A percentile compares a stretch with the other conserved stretches of the same genome.
phyloP scores from a whole-genome alignment of 2,329 filamentous ascomycete genomes.

The Lachnellula occidentalis region DNA sequence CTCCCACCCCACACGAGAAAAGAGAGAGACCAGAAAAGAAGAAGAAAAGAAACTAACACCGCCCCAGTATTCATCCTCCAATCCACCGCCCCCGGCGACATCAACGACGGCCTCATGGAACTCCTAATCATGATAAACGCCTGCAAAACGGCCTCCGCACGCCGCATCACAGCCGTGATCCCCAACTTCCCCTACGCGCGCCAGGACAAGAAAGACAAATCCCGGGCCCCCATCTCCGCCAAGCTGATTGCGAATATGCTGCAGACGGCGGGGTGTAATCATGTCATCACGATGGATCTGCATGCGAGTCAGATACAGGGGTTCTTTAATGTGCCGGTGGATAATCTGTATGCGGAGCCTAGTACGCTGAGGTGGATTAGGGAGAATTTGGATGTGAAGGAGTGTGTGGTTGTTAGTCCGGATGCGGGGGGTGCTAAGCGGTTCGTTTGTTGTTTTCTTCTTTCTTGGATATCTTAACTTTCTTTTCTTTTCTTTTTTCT shows the following conservation, averaged over 20 bases:
- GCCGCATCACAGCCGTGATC: conserved; percentile 90
- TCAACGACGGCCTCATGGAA: conserved; percentile 98
- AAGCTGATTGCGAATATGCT: conserved; percentile 98
- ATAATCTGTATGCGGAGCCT: conserved; percentile 88
- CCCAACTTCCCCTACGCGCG: conserved; percentile 96
- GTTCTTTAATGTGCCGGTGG: conserved; percentile 78
- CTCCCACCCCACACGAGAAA: neutral
- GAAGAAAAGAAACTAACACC: neutral
- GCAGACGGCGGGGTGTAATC: conserved; percentile 86
- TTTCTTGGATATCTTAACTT: neutral
- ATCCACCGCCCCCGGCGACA: conserved; percentile 89
- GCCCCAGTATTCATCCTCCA: conserved; percentile 83
- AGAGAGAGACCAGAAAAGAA: too few species aligned
- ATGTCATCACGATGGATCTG: conserved; percentile 93
- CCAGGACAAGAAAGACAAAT: conserved; percentile 97
- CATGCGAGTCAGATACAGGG: conserved; percentile 93
- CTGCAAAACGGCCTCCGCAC: conserved; percentile 77
- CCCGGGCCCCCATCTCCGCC: conserved; percentile 90
- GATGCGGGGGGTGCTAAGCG: conserved; percentile 93
- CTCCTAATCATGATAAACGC: conserved; percentile 97
- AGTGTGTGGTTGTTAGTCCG: conserved; percentile 90
- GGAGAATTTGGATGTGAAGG: conserved; percentile 73
- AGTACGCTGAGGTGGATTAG: conserved; percentile 88
- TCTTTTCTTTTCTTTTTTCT: neutral
- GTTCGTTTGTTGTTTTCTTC: conserved; percentile 34